These are phyloP conservation scores for Colletotrichum tabaci DNA, from an alignment of 2,329 filamentous ascomycete species.

Conservation along the genomic window DNA sequence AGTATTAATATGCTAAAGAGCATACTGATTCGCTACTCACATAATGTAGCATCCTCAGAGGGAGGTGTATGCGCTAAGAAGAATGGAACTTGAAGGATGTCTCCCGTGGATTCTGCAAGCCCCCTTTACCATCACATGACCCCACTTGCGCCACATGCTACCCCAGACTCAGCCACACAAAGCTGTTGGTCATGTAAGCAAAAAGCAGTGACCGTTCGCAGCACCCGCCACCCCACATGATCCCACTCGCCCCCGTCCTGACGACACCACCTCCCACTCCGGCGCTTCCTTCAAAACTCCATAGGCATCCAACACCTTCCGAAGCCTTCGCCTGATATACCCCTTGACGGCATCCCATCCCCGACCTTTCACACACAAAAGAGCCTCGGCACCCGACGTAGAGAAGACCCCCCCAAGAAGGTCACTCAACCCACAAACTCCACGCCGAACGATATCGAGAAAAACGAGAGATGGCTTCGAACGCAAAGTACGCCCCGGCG, in stretches of 20 bases:
- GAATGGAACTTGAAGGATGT: constrained; percentile 15
- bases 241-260: constrained; percentile 16
- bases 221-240: constrained; percentile 39
- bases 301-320: constrained; percentile 36
- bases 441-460: not conserved
- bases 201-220: constrained; percentile 25
- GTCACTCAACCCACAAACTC: no score
- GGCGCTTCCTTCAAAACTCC: constrained; percentile 3
- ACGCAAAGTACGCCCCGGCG: constrained; percentile 86
- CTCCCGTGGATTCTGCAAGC: constrained; percentile 2
- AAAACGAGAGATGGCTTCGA: constrained; percentile 73
- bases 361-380: not conserved
- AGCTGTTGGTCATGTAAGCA: not conserved
- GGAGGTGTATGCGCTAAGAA: not conserved
- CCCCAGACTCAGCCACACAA: constrained; percentile 31
- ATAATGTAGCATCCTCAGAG: not conserved
- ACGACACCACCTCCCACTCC: constrained; percentile 33
- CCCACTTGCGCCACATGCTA: constrained; percentile 27
- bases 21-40: fast-evolving
- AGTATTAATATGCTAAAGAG: not conserved
- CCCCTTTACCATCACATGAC: constrained; percentile 26
- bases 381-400: not conserved
- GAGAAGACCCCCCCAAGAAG: not conserved
- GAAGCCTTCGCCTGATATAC: constrained; percentile 4
- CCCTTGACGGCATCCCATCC: no score